These are phyloP conservation scores for Fonsecaea monophora DNA, from an alignment of 2,329 filamentous ascomycete genomes.

Conservation along the genomic window DNA sequence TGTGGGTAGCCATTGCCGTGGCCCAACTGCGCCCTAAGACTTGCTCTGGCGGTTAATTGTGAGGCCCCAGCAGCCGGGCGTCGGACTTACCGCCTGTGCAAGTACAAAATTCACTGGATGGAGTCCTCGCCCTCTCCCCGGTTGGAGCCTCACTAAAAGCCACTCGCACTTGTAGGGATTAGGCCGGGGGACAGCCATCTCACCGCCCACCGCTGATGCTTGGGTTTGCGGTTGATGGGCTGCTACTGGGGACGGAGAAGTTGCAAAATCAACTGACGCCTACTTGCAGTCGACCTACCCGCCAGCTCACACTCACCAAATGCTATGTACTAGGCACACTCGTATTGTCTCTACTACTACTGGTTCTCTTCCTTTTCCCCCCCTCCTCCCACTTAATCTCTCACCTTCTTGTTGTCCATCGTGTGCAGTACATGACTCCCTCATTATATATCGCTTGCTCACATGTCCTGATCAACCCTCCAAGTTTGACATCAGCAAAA, in stretches of 20 bases:
- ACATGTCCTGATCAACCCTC: not conserved
- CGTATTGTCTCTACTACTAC: too few relatives aligned
- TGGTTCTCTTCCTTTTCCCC: too few relatives aligned
- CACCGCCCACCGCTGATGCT: constrained; percentile 3
- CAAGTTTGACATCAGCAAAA: not conserved
- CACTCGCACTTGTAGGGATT: not conserved
- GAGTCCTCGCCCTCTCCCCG: constrained; percentile 6
- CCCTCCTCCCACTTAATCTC: too few relatives aligned
- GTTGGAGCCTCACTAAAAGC: not conserved
- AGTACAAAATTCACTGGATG: not conserved
- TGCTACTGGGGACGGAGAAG: not conserved
- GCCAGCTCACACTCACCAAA: too few relatives aligned
- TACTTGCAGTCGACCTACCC: not conserved
- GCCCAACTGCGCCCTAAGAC: not conserved
- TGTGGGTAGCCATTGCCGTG: too few relatives aligned
- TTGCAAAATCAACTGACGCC: not conserved
- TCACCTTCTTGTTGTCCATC: not conserved
- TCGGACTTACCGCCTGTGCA: not conserved
- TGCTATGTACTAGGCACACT: too few relatives aligned
- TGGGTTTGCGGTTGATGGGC: not conserved
- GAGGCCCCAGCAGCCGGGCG: not conserved
- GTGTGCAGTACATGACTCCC: not conserved
- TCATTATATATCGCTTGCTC: not conserved
- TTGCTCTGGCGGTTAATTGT: not conserved
- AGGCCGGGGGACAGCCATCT: not conserved